Conservation (phyloP, 371 early-diverging fungal species). For the Mortierella sp. region DNA sequence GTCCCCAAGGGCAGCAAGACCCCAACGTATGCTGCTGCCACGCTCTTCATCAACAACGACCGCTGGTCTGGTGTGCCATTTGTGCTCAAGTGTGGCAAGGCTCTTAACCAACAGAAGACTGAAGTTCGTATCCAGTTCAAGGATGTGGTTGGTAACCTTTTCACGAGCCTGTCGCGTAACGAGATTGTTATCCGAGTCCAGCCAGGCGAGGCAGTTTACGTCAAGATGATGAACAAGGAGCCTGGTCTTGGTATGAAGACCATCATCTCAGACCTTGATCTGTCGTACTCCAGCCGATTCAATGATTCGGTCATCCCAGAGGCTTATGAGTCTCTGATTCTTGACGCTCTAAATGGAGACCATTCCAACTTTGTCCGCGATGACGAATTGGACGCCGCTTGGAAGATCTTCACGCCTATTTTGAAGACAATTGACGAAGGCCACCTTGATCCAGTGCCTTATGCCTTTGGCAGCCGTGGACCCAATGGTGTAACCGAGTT, state of each 20-base stretch:
- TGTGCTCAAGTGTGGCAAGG: constrained; percentile 97
- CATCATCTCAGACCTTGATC: constrained; percentile 91
- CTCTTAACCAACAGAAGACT: constrained; percentile 92
- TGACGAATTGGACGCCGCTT: constrained; percentile 96
- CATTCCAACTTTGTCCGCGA: constrained; percentile 97
- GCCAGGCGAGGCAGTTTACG: constrained; percentile 96
- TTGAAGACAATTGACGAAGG: constrained; percentile 87
- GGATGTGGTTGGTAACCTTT: constrained; percentile 87
- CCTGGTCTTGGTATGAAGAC: constrained; percentile 81
- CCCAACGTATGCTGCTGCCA: constrained; percentile 95
- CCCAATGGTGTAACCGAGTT: constrained; percentile 83
- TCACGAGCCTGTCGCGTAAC: constrained; percentile 80
- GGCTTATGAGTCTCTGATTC: constrained; percentile 94
- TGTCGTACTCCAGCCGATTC: constrained; percentile 91
- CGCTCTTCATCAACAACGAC: constrained; percentile 90
- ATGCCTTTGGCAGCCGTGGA: constrained; percentile 92
- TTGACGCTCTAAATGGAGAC: constrained; percentile 92
- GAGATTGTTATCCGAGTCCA: constrained; percentile 97
- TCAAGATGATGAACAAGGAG: constrained; percentile 96
- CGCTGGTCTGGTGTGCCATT: constrained; percentile 98
- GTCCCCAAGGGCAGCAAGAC: constrained; percentile 85
- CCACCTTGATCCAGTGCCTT: constrained; percentile 78
- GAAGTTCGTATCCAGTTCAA: constrained; percentile 97
- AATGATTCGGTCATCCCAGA: constrained; percentile 91
- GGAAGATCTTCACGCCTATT: constrained; percentile 97